phyloP scores from a whole-genome alignment of 805 yeast genomes.

The Lipomyces orientalis region DNA sequence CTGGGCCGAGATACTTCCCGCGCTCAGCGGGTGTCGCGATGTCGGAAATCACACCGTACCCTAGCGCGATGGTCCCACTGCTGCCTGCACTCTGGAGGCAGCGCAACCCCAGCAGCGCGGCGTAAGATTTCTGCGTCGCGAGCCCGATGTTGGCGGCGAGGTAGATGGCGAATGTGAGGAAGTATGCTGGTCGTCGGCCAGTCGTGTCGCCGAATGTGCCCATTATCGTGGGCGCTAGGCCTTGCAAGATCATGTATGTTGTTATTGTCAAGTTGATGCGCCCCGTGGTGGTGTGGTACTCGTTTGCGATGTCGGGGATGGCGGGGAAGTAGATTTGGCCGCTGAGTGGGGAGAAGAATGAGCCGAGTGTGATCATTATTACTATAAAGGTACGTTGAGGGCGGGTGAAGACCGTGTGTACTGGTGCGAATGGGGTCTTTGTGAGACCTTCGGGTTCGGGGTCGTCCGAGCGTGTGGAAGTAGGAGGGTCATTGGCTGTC shows the following conservation, averaged over 20 bases:
- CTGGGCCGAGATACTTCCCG: constrained; percentile 75
- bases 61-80: constrained; percentile 74
- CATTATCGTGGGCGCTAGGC: constrained; percentile 46
- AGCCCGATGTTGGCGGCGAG: constrained; percentile 69
- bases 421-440: too few relatives aligned
- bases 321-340: constrained; percentile 84
- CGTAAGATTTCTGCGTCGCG: constrained; percentile 62
- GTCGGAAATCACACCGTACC: constrained; percentile 76
- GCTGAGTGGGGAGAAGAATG: constrained; percentile 71
- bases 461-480: too few relatives aligned
- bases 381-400: too few relatives aligned
- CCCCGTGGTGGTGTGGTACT: constrained; percentile 62
- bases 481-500: too few relatives aligned
- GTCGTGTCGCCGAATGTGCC: constrained; percentile 69
- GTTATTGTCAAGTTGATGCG: constrained; percentile 73
- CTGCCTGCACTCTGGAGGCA: constrained; percentile 77
- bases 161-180: constrained; percentile 61
- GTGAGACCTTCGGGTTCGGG: too few relatives aligned
- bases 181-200: constrained; percentile 73
- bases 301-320: constrained; percentile 59
- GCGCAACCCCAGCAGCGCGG: constrained; percentile 66
- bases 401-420: too few relatives aligned
- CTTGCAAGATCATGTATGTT: constrained; percentile 56
- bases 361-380: constrained; percentile 52
- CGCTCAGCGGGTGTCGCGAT: constrained; percentile 67